phyloP scores from a whole-genome alignment of 2,329 filamentous ascomycete species.

The Chalaropsis ovoidea region DNA sequence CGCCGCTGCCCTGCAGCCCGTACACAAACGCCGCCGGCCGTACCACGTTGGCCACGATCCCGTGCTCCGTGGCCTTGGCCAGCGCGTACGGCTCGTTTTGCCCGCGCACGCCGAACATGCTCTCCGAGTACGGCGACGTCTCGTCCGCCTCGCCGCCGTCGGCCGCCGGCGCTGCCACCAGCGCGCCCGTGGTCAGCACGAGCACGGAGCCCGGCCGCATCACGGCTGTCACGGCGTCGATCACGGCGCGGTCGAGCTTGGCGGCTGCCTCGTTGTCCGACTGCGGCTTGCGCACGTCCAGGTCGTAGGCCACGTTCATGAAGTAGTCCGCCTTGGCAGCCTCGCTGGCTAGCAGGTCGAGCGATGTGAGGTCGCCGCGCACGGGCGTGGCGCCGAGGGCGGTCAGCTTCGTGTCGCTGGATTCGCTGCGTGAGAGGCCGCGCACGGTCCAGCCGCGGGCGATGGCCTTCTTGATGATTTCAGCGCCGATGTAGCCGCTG shows the following conservation, averaged over 20 bases:
- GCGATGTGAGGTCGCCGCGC: slow-evolving; percentile 35
- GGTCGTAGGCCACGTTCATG: slow-evolving; percentile 36
- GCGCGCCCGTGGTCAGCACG: slow-evolving; percentile 32
- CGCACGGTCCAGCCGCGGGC: slow-evolving; percentile 35
- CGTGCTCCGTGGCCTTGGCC: slow-evolving; percentile 28
- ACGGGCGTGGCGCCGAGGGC: slow-evolving; percentile 34
- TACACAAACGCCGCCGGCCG: slow-evolving; percentile 39
- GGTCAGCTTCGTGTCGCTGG: slow-evolving; percentile 33
- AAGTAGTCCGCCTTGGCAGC: slow-evolving; percentile 36
- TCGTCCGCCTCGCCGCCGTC: slow-evolving; percentile 31
- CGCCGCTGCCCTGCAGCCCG: slow-evolving; percentile 35
- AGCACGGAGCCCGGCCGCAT: slow-evolving; percentile 33
- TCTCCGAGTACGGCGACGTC: slow-evolving; percentile 26
- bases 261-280: slow-evolving; percentile 30
- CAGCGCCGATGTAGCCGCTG: slow-evolving; percentile 34
- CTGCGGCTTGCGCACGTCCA: slow-evolving; percentile 30
- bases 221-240: slow-evolving; percentile 33
- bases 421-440: slow-evolving; percentile 35
- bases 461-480: slow-evolving; percentile 33
- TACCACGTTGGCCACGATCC: slow-evolving; percentile 33
- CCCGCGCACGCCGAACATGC: slow-evolving; percentile 29
- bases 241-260: slow-evolving; percentile 32
- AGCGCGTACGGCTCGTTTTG: slow-evolving; percentile 32
- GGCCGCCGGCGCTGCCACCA: slow-evolving; percentile 28
- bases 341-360: slow-evolving; percentile 34